Conservation (phyloP, 2,329 filamentous ascomycete genomes). For the Sphaerulina musiva region DNA sequence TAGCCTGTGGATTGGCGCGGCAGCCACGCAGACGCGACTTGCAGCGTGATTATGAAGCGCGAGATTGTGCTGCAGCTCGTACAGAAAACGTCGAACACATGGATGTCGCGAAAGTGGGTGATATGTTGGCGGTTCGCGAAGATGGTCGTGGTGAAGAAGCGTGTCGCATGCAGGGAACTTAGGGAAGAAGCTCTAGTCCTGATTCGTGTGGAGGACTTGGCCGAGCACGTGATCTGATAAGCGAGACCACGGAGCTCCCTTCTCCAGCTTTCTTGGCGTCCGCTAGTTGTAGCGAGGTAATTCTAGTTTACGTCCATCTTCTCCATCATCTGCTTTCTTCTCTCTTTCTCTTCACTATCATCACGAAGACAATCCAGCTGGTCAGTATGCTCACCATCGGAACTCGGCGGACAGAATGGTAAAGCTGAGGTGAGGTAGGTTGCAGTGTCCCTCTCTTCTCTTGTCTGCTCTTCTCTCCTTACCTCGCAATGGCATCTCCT, state of each 20-base stretch:
- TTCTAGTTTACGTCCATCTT: neutral
- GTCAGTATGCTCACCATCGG: neutral
- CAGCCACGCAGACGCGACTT: neutral
- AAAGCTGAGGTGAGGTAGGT: slow-evolving; percentile 15
- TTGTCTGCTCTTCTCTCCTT: neutral
- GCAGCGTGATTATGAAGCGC: neutral
- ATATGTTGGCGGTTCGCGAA: slow-evolving; percentile 6
- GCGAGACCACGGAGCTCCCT: too few species aligned
- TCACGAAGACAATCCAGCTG: neutral
- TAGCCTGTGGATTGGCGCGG: slow-evolving; percentile 1
- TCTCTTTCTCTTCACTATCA: neutral
- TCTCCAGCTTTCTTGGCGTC: too few species aligned
- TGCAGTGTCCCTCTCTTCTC: slow-evolving; percentile 5
- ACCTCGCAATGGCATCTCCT: slow-evolving; percentile 12
- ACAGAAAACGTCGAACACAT: neutral
- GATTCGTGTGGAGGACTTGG: neutral
- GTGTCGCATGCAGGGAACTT: neutral
- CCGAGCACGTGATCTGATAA: too few species aligned
- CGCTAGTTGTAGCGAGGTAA: neutral
- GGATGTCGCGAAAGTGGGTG: slow-evolving; percentile 1
- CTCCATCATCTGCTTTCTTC: neutral
- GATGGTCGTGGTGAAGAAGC: slow-evolving; percentile 2
- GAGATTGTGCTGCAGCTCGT: slow-evolving; percentile 3
- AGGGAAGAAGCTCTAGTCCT: neutral
- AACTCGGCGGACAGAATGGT: neutral